Evolutionary conservation across 1,284 basidiomycete species (phyloP).

Genomic region (Microstroma glucosiphilum): DNA sequence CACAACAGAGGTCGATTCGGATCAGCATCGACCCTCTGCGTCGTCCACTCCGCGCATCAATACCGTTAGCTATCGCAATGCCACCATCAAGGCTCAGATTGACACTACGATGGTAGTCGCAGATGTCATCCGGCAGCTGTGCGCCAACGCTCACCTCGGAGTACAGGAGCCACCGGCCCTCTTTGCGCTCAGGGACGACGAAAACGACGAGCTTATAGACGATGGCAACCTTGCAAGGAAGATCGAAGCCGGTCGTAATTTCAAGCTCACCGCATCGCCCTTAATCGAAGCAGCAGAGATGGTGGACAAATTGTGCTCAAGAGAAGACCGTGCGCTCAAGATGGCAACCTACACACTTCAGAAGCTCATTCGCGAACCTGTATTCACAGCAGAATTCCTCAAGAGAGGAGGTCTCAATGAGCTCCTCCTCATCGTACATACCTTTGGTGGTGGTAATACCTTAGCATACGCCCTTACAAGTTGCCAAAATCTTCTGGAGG

Average conservation of each 20-base stretch:
- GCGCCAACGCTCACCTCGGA: slow-evolving; percentile 59
- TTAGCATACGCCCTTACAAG: slow-evolving; percentile 77
- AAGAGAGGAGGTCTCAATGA: slow-evolving; percentile 61
- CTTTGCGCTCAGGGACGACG: slow-evolving; percentile 73
- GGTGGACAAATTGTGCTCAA: slow-evolving; percentile 63
- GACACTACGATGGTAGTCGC: slow-evolving; percentile 33
- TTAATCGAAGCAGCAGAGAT: slow-evolving; percentile 73
- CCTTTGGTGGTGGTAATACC: slow-evolving; percentile 66
- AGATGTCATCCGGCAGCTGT: slow-evolving; percentile 49
- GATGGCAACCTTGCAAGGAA: slow-evolving; percentile 54
- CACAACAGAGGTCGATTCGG: no score
- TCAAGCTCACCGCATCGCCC: slow-evolving; percentile 67
- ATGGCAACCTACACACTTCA: slow-evolving; percentile 73
- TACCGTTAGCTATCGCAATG: slow-evolving; percentile 36
- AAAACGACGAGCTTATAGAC: slow-evolving; percentile 80
- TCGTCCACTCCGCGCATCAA: slow-evolving; percentile 22
- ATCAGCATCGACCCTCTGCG: background rate
- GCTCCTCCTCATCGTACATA: slow-evolving; percentile 28
- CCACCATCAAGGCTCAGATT: slow-evolving; percentile 40
- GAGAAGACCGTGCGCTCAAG: slow-evolving; percentile 61
- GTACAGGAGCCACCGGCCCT: slow-evolving; percentile 73
- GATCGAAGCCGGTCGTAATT: slow-evolving; percentile 38
- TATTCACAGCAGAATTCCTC: slow-evolving; percentile 79
- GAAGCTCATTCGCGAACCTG: slow-evolving; percentile 80
- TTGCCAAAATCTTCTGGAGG: slow-evolving; percentile 65